Conservation (phyloP, 2,329 filamentous ascomycete genomes). For the Nemania sp. region DNA sequence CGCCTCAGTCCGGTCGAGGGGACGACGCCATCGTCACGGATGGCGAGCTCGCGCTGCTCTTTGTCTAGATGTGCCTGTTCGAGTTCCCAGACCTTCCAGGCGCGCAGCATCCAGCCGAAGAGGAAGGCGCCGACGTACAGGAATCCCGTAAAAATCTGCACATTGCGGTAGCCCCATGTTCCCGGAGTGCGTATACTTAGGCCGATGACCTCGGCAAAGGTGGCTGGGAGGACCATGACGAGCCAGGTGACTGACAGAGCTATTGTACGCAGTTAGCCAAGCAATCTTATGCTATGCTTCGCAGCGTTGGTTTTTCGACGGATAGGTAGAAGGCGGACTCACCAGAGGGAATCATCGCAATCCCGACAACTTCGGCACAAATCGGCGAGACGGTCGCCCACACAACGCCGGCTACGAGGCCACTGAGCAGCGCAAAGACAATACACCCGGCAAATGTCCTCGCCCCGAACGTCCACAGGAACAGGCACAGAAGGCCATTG, state of each 20-base stretch:
- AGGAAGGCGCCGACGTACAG: constrained; percentile 62
- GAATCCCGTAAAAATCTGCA: constrained; percentile 63
- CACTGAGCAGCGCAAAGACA: constrained; percentile 70
- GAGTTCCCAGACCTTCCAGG: constrained; percentile 50
- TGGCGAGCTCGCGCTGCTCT: constrained; percentile 37
- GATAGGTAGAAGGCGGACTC: constrained; percentile 20
- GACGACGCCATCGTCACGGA: constrained; percentile 36
- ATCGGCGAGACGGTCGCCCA: constrained; percentile 73
- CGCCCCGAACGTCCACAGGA: constrained; percentile 74
- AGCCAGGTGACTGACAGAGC: constrained; percentile 74
- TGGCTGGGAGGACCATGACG: constrained; percentile 69
- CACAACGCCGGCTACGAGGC: constrained; percentile 71
- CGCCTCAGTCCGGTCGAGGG: constrained; percentile 26
- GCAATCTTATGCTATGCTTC: background rate
- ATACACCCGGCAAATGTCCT: constrained; percentile 67
- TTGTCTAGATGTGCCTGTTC: constrained; percentile 39
- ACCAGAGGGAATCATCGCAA: constrained; percentile 69
- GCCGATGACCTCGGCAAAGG: constrained; percentile 69
- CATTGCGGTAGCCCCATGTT: constrained; percentile 53
- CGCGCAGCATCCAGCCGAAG: constrained; percentile 50
- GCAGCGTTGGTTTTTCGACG: background rate
- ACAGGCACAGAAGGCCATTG: constrained; percentile 66
- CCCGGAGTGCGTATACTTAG: constrained; percentile 55
- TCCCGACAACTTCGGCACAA: constrained; percentile 73
- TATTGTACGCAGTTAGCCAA: constrained; percentile 21